phyloP scores from a whole-genome alignment of 352 stramenopile species.

The Elongisporangium prolatum region DNA sequence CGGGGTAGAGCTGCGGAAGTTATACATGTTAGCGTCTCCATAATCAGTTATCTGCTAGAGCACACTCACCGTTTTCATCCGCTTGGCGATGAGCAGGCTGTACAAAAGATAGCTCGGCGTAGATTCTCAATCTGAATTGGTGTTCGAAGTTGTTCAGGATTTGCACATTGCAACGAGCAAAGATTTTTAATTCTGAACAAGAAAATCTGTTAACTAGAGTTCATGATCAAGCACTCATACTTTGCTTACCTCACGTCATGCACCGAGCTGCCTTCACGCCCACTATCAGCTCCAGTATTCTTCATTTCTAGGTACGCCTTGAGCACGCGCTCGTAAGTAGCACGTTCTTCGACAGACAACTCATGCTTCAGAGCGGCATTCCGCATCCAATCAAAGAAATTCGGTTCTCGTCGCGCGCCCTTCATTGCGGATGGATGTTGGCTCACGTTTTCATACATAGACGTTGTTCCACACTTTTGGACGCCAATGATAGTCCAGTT shows the following conservation, averaged over 20 bases:
- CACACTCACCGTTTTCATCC: constrained; percentile 38
- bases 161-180: constrained; percentile 33
- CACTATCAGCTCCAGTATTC: background rate
- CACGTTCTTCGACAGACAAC: constrained; percentile 18
- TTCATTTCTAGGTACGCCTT: constrained; percentile 11
- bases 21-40: too few species aligned
- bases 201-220: too few species aligned
- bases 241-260: constrained; percentile 39
- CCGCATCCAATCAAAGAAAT: constrained; percentile 69
- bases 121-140: constrained; percentile 81
- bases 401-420: constrained; percentile 55
- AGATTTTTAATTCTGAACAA: constrained; percentile 61
- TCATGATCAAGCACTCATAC: too few species aligned
- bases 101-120: constrained; percentile 83
- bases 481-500: constrained; percentile 59
- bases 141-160: constrained; percentile 26
- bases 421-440: constrained; percentile 87
- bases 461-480: constrained; percentile 66
- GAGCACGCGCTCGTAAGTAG: constrained; percentile 20
- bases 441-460: constrained; percentile 50
- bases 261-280: constrained; percentile 22
- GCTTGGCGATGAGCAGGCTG: constrained; percentile 34
- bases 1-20: constrained; percentile 41
- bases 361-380: constrained; percentile 20
- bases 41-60: too few species aligned